Base-by-base conservation (phyloP, 164 flowering plant genomes). In the Berberis vulgaris region DNA sequence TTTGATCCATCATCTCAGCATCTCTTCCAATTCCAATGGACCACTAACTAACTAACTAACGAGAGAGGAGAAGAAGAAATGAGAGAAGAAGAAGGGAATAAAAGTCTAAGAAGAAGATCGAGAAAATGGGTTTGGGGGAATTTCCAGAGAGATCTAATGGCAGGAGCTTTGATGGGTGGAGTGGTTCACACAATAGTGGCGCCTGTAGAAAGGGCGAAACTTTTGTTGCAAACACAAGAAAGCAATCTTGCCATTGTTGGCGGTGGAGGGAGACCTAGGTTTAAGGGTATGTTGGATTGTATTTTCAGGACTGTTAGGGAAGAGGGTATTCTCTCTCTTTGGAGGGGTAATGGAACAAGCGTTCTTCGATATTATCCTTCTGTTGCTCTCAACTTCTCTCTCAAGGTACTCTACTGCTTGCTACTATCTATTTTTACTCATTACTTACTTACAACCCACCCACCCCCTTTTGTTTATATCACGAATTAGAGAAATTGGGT, bases 341-440 rank as follows among this genome's bases (percentile, higher is more conserved):
- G 99, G 97, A 81, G 99, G 65, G 99, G 99, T 59, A 91, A 94
- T 79, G 97, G 94, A 1, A 94, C 84, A 65, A 84, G 96, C 58
- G 94, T 94, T 60, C 74, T 94, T 55, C 77, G 99, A 41, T 86
- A 91, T 72, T 94, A 94, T 71, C 99, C 99, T 41, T 91, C 99
- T 5, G 96, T 94, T 8, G 97, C 99, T 4, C 96, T 94, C 74
- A 94, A 94, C 75, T 94, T 94, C 81, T 94, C 99, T 8, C 96
- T 94, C 69, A 94, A 94, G 97, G 97, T 91, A 73, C 26, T 26
- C 26, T 26, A 26, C 26, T 26, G 26, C 26, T 26, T 26, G 26
- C 26, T 26, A 26, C 26, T 26, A 26, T 26, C 26, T 26, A 26
- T 26, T 26, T 26, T 26, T 26, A 26, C 26, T 26, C 26, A 26